Base-by-base conservation (phyloP, 306 rosid genomes). In the Glycine latifolia region DNA sequence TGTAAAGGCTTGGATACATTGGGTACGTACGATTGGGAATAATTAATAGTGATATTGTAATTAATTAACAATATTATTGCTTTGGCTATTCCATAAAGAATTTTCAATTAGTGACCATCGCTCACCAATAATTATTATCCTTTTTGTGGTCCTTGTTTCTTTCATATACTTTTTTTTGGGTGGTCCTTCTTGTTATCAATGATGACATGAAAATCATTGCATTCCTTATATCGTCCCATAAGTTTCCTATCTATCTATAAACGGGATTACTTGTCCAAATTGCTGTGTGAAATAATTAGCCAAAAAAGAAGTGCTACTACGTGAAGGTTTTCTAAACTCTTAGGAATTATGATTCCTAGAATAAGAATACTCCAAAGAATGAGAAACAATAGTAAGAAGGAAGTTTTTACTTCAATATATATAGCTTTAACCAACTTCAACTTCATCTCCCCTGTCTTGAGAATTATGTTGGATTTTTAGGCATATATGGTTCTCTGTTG, bases 151-250 rank as follows among this genome's bases (percentile, higher is more conserved):
- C 87, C 86, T 60, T 65, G 15, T 33, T 63, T 78, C 58, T 17
- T 43, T 82, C 74, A 49, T 33, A 4, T 10, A 10, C 20, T 10
- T 6, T 33, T 52, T 75, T 54, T n/a, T 7, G 79, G 65, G 83
- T 74, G 82, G 84, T 82, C 86, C 84, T 81, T 75, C 74, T 69
- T 50, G 13, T 7, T 65, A 75, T 81, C 84, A 87, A 84, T 84
- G 49, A 84, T 84, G 73, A 33, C 79, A 53, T 72, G 43, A 78
- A 74, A 82, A 85, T 85, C 81, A 81, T 85, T 85, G 71, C 83
- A 77, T 67, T 69, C 43, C 68, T 5, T 53, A 26, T 26, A 12
- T 56, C 12, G 8, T 31, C 31, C 31, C 31, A 26, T 56, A 13
- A 26, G 31, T 26, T 39, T 62, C 56, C 78, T 71, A 33, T 2